Conservation (phyloP, 768 basidiomycete genomes). For the Cubamyces lactineus region DNA sequence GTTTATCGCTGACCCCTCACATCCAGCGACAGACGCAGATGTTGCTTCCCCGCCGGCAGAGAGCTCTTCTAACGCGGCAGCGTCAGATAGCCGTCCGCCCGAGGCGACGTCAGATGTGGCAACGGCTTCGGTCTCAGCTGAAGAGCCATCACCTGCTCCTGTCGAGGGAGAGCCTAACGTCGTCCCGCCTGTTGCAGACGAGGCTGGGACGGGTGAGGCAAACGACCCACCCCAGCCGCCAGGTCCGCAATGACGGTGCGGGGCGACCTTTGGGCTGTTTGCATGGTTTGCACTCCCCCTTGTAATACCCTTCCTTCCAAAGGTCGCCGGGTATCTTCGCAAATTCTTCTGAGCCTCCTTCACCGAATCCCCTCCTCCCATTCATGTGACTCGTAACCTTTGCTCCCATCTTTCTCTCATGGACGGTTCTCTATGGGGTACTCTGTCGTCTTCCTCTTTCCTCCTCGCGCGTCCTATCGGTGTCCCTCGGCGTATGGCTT, state of each 20-base stretch:
- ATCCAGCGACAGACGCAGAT: conserved; percentile 4
- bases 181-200: background rate
- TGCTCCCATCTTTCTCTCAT: conserved; percentile 17
- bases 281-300: conserved; percentile 46
- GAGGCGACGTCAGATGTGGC: background rate
- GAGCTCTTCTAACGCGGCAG: conserved; percentile 1
- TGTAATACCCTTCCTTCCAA: conserved; percentile 47
- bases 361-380: background rate
- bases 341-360: conserved; percentile 39
- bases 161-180: background rate
- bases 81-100: conserved; percentile 7
- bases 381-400: background rate
- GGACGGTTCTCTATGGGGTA: conserved; percentile 26
- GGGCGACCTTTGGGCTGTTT: conserved; percentile 51
- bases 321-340: conserved; percentile 52
- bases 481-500: background rate
- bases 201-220: background rate
- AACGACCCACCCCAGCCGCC: conserved; percentile 13
- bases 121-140: background rate
- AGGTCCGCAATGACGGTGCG: conserved; percentile 47
- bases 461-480: background rate
- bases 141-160: background rate
- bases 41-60: conserved; percentile 5
- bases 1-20: conserved; percentile 4
- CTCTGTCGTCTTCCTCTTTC: conserved; percentile 5